A percentile compares a stretch with the other conserved stretches of the same genome.
These are phyloP conservation scores for Fusarium fujikuroi DNA, from an alignment of 2,329 filamentous ascomycete species.

Conservation along the genomic window DNA sequence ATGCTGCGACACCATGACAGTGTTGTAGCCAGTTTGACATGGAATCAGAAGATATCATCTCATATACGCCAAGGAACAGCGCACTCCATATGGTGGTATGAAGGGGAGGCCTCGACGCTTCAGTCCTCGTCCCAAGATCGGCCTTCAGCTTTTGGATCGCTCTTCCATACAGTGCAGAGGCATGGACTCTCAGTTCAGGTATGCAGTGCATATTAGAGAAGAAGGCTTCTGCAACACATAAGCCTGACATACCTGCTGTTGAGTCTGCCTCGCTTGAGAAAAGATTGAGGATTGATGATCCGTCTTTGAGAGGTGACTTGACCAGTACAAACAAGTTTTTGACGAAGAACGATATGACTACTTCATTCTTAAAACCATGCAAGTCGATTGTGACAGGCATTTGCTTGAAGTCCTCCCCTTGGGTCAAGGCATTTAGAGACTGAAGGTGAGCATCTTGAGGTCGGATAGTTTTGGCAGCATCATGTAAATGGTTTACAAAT, in stretches of 20 bases:
- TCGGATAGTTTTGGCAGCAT: too few relatives aligned
- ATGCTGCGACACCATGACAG: neutral
- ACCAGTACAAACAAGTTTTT: neutral
- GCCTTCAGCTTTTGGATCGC: neutral
- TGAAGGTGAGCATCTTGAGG: too few relatives aligned
- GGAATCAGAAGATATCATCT: neutral
- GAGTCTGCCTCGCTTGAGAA: neutral
- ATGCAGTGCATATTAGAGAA: neutral
- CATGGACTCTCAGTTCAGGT: neutral
- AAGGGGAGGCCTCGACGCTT: neutral
- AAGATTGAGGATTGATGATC: neutral
- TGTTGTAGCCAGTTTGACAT: neutral
- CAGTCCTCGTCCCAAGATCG: neutral
- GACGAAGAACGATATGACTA: neutral
- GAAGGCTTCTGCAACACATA: neutral
- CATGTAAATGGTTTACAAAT: neutral
- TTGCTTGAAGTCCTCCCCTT: too few relatives aligned
- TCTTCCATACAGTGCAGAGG: neutral
- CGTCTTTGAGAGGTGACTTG: neutral
- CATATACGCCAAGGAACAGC: neutral
- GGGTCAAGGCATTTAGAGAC: neutral
- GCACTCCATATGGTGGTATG: neutral
- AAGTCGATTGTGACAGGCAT: neutral
- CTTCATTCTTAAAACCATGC: neutral
- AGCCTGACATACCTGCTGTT: neutral